phyloP scores from a whole-genome alignment of 2,329 filamentous ascomycete species.

The Fusarium illudens region DNA sequence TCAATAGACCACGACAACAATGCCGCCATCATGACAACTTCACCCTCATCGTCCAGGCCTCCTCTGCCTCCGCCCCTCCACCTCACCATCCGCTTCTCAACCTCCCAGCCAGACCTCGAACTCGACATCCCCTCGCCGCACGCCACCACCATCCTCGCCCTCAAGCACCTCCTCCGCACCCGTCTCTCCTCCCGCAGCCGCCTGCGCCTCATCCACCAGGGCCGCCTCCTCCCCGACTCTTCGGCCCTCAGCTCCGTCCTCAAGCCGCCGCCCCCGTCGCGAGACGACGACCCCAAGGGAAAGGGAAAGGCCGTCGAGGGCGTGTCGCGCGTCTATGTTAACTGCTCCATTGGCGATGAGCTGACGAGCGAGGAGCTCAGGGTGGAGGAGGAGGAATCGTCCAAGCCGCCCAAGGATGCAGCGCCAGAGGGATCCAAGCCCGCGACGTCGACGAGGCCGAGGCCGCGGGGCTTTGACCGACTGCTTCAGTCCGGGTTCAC shows the following conservation, averaged over 20 bases:
- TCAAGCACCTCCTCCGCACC: slow-evolving; percentile 83
- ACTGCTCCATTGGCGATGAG: slow-evolving; percentile 87
- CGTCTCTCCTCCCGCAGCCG: slow-evolving; percentile 75
- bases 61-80: slow-evolving; percentile 62
- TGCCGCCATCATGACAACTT: slow-evolving; percentile 43
- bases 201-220: slow-evolving; percentile 88
- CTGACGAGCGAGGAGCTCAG: slow-evolving; percentile 75
- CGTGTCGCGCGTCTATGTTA: slow-evolving; percentile 79
- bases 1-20: slow-evolving; percentile 11
- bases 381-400: slow-evolving; percentile 65
- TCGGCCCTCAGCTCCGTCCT: slow-evolving; percentile 74
- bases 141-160: slow-evolving; percentile 75
- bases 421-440: slow-evolving; percentile 57
- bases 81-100: slow-evolving; percentile 90
- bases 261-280: slow-evolving; percentile 65
- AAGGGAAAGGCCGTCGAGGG: slow-evolving; percentile 71
- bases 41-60: slow-evolving; percentile 23
- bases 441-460: slow-evolving; percentile 43
- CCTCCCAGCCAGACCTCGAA: slow-evolving; percentile 81
- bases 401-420: slow-evolving; percentile 50
- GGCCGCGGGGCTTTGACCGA: slow-evolving; percentile 82
- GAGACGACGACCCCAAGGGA: slow-evolving; percentile 41
- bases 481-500: slow-evolving; percentile 85
- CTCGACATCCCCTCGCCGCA: slow-evolving; percentile 76
- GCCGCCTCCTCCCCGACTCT: slow-evolving; percentile 82